Conservation (phyloP, 106 monocot genomes). For the Dendrobium huoshanense region DNA sequence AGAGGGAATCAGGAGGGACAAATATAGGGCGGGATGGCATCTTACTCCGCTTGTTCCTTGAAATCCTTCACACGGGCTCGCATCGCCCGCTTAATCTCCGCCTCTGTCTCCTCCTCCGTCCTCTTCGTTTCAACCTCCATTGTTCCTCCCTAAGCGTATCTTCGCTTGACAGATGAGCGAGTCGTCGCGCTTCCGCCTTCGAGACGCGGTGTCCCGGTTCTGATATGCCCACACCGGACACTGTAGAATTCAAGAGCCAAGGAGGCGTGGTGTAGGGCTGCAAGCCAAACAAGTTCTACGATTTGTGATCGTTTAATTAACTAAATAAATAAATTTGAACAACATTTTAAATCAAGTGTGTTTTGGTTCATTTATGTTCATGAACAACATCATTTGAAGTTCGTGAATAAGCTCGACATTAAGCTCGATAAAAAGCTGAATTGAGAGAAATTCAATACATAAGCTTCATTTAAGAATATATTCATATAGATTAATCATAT, state of each 20-base stretch:
- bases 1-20: neutral
- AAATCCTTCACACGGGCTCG: constrained; percentile 34
- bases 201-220: neutral
- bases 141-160: neutral
- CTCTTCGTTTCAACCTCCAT: constrained; percentile 8
- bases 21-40: neutral
- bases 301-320: too few species aligned
- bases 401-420: too few species aligned
- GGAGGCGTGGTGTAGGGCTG: too few species aligned
- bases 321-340: too few species aligned
- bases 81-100: constrained; percentile 24
- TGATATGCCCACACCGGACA: neutral
- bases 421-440: too few species aligned
- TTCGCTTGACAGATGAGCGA: neutral
- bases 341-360: too few species aligned
- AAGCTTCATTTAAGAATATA: too few species aligned
- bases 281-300: too few species aligned
- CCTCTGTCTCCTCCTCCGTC: constrained; percentile 20
- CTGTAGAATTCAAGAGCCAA: neutral
- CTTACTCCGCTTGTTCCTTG: constrained; percentile 38
- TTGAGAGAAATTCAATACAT: too few species aligned
- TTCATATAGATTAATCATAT: too few species aligned
- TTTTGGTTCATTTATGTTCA: too few species aligned
- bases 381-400: too few species aligned
- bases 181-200: neutral